Percentiles rank a stretch among this genome's conserved stretches.
These are phyloP conservation scores for Vaccinium corymbosum DNA, from an alignment of 148 eudicot genomes.

Conservation along the genomic window DNA sequence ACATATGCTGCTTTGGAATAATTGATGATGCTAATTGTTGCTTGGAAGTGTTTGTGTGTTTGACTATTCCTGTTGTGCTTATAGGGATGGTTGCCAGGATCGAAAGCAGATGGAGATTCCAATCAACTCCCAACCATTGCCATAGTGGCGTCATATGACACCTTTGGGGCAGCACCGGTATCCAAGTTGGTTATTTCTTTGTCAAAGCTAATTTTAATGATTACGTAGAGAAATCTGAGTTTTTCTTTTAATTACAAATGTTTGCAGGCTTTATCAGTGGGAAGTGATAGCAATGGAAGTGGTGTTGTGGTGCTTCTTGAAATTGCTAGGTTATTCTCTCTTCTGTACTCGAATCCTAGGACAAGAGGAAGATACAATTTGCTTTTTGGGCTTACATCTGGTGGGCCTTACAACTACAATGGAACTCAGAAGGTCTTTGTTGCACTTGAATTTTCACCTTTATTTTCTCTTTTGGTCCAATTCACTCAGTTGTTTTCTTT, in stretches of 20 bases:
- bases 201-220: neutral
- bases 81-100: slow-evolving; percentile 99
- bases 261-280: slow-evolving; percentile 79
- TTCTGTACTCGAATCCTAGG: slow-evolving; percentile 84
- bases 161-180: slow-evolving; percentile 98
- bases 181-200: slow-evolving; percentile 25
- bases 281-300: slow-evolving; percentile 98
- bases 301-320: slow-evolving; percentile 92
- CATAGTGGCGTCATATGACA: slow-evolving; percentile 95
- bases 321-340: slow-evolving; percentile 84
- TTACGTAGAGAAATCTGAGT: slow-evolving; percentile 5
- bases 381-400: slow-evolving; percentile 95
- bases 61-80: slow-evolving; percentile 24
- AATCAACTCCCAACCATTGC: slow-evolving; percentile 92
- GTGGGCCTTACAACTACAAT: slow-evolving; percentile 96
- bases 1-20: neutral
- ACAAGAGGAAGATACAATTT: slow-evolving; percentile 94
- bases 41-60: neutral
- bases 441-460: neutral
- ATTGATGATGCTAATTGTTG: neutral
- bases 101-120: slow-evolving; percentile 88
- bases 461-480: neutral
- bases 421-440: slow-evolving; percentile 86
- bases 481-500: slow-evolving; percentile 16
- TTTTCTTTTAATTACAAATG: slow-evolving; percentile 10